Base-by-base conservation (phyloP, 2,329 filamentous ascomycete genomes). In the Arthrobotrys sinensis region DNA sequence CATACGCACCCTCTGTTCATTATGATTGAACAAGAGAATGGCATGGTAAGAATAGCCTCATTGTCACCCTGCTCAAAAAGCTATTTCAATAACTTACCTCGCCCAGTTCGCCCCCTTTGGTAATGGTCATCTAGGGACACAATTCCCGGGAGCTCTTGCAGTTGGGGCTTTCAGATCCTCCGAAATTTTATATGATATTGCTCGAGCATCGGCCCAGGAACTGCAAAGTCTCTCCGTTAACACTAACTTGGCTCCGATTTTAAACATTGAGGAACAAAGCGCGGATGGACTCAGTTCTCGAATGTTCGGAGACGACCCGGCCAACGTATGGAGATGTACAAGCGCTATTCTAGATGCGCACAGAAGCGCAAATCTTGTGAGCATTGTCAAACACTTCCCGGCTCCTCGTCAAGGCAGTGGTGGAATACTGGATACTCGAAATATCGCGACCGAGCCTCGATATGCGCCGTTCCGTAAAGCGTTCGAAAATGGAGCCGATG, bases 71-170 rank as follows among this genome's bases (percentile, higher is more conserved):
- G 19, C 5, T 43, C 45, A 46, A 50, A 21, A 64, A 43, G 16
- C 53, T 38, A 62, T 46, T 43, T 46, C 57, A 34, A 60, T 32
- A 70, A 36, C 63, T 81, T 67, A 81, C 64, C 11, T 73, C 45
- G 63, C 50, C 80, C 76, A 82, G 81, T 80, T 82, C 10, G 80
- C 80, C 34, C 80, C 78, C 8, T 80, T 82, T 77, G 81, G 81
- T 45, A 81, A 82, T 66, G 81, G 81, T 21, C 75, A 69, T 40
- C 76, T 81, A 24, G 81, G 78, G 32, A 82, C 81, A 24, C 96
- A 98, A 83, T 99, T 97, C 81, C 96, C 96, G 7, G 97, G 94
- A 82, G 93, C 95, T 80, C 98, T 99, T 95, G 95, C 94, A 11
- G 88, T 97, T 78, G 94, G 95, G n/a, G 96, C 96, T 21, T 94